Evolutionary conservation across 2,329 filamentous ascomycete species (phyloP), one percentile per base, ranked within the genome.

Genomic region (Sporothrix globosa): DNA sequence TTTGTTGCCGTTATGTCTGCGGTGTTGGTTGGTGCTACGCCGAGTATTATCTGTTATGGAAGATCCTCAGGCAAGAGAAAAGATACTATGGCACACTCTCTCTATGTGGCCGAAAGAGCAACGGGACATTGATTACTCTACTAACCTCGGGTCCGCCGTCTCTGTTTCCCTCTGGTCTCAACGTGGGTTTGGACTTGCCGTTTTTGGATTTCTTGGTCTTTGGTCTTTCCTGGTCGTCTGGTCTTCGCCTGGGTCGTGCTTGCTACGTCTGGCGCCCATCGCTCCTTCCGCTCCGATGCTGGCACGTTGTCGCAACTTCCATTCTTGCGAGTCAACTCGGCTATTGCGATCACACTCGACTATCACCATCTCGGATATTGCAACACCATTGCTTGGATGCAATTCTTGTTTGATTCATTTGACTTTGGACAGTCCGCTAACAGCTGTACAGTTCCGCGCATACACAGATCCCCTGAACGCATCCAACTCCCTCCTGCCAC

Each of bases 401-500:
- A 7, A 10, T 41, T 41, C 14, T 44, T 46, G 27, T 27, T 34
- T 34, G 34, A 34, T 34, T 21, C 34, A 11, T 50, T 21, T 34
- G 21, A 14, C 41, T 21, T 41, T 24, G 21, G 11, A 5, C 21
- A 46, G 5, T 11, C 11, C 48, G 19, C 72, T 74, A 61, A 73
- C 69, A 52, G 11, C 30, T 70, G 21, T 46, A 5, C n/a, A 88
- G 87, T 88, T 89, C 76, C 87, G 86, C 73, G 82, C 85, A 19
- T 88, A 88, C 74, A 86, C 85, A 50, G 86, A 88, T 74, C 82
- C 84, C 17, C 77, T 86, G 67, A 86, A 84, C 77, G 80, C 79
- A 13, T 83, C 80, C 70, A 78, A 80, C 53, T 84, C 84, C 30
- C 79, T 87, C 75, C 83, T 85, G 70, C 87, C 86, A 61, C 88